Conservation (phyloP, 176 grass and related monocot genomes). For the Dendrocalamus sinicus region DNA sequence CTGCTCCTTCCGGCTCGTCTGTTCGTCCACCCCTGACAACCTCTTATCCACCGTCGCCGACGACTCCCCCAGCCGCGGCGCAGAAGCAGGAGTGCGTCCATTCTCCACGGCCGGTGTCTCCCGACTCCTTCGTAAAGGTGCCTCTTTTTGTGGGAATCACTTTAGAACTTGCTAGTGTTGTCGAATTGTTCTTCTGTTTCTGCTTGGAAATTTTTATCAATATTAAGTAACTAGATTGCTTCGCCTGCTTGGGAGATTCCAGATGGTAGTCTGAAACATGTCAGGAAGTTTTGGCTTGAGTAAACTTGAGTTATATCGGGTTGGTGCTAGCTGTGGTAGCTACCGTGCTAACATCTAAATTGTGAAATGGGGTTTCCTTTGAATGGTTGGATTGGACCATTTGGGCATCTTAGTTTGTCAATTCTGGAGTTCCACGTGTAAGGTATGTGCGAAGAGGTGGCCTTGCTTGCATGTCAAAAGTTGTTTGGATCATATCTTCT, state of each 20-base stretch:
- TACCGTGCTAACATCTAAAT: neutral
- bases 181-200: slow-evolving; percentile 17
- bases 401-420: neutral
- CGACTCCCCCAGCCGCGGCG: slow-evolving; percentile 22
- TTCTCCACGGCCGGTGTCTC: slow-evolving; percentile 35
- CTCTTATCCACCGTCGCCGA: slow-evolving; percentile 8
- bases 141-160: slow-evolving; percentile 34
- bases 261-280: neutral
- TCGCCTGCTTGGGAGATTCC: neutral
- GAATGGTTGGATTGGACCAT: neutral
- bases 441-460: neutral
- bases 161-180: neutral
- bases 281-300: neutral
- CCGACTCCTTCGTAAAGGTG: slow-evolving; percentile 75
- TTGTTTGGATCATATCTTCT: slow-evolving; percentile 3
- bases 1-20: slow-evolving; percentile 15
- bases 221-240: neutral
- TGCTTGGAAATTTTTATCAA: neutral
- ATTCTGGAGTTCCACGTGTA: neutral
- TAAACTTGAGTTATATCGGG: neutral
- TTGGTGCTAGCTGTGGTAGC: neutral
- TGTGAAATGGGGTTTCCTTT: slow-evolving; percentile 1
- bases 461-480: neutral
- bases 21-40: slow-evolving; percentile 2
- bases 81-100: slow-evolving; percentile 33